Percentiles rank a stretch among this genome's conserved stretches.
phyloP scores from a whole-genome alignment of 352 stramenopile species.

The Pythium dissotocum region DNA sequence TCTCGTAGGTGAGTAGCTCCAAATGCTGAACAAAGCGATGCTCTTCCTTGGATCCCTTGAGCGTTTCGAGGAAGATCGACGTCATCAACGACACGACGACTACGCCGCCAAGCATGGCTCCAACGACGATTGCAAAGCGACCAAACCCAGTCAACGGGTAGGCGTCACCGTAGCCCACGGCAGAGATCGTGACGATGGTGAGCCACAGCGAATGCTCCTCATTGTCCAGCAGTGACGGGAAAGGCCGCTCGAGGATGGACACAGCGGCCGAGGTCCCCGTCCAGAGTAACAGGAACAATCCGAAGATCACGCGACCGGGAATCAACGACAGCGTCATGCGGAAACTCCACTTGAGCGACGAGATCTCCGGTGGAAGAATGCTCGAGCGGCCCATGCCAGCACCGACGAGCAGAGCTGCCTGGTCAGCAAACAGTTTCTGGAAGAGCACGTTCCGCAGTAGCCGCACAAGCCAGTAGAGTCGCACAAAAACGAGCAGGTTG shows the following conservation, averaged over 20 bases:
- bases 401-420: slow-evolving; percentile 24
- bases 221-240: slow-evolving; percentile 53
- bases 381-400: slow-evolving; percentile 26
- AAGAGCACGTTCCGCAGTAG: slow-evolving; percentile 53
- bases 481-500: slow-evolving; percentile 59
- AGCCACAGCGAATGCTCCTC: slow-evolving; percentile 68
- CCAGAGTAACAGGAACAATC: slow-evolving; percentile 53
- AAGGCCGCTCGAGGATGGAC: slow-evolving; percentile 61
- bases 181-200: slow-evolving; percentile 61
- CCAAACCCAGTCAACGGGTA: slow-evolving; percentile 54
- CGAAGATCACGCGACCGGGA: slow-evolving; percentile 39
- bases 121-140: slow-evolving; percentile 45
- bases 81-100: slow-evolving; percentile 62
- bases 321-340: slow-evolving; percentile 47
- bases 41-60: slow-evolving; percentile 64
- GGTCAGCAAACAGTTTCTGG: slow-evolving; percentile 34
- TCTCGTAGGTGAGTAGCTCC: slow-evolving; percentile 45
- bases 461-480: slow-evolving; percentile 63
- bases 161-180: slow-evolving; percentile 60
- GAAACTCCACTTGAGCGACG: slow-evolving; percentile 63
- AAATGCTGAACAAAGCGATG: slow-evolving; percentile 47
- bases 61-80: slow-evolving; percentile 55
- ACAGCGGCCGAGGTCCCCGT: slow-evolving; percentile 46
- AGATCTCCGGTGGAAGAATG: slow-evolving; percentile 31
- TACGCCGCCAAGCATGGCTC: slow-evolving; percentile 52